These are phyloP conservation scores for Solanum dulcamara DNA, from an alignment of 257 asterid genomes.

Conservation along the genomic window DNA sequence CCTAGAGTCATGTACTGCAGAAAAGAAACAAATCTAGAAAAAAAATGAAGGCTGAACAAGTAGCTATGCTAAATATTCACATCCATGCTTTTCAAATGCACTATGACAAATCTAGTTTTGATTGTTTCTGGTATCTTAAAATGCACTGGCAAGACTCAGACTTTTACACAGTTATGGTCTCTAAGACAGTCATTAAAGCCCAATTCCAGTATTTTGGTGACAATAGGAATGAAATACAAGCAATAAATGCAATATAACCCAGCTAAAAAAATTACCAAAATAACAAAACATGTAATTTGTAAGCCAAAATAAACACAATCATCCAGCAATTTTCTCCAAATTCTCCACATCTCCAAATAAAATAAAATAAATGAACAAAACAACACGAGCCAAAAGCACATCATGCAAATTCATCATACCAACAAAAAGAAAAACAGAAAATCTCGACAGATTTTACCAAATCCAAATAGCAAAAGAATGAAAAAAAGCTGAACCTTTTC, in stretches of 20 bases:
- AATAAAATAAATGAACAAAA: neutral
- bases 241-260: neutral
- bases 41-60: neutral
- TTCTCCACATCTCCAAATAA: neutral
- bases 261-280: neutral
- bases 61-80: neutral
- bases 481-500: constrained; percentile 12
- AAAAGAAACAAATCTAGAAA: neutral
- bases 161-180: neutral
- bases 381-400: neutral
- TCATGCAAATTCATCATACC: neutral
- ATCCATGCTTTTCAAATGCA: neutral
- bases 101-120: neutral
- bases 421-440: neutral
- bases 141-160: neutral
- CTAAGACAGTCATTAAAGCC: neutral
- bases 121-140: neutral
- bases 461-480: neutral
- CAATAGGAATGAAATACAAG: neutral
- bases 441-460: neutral
- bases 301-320: neutral
- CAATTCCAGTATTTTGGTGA: neutral
- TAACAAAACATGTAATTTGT: neutral
- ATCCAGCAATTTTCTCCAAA: neutral
- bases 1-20: neutral